Evolutionary conservation across 169 alveolate species (phyloP).

Genomic region (Cryptosporidium muris): DNA sequence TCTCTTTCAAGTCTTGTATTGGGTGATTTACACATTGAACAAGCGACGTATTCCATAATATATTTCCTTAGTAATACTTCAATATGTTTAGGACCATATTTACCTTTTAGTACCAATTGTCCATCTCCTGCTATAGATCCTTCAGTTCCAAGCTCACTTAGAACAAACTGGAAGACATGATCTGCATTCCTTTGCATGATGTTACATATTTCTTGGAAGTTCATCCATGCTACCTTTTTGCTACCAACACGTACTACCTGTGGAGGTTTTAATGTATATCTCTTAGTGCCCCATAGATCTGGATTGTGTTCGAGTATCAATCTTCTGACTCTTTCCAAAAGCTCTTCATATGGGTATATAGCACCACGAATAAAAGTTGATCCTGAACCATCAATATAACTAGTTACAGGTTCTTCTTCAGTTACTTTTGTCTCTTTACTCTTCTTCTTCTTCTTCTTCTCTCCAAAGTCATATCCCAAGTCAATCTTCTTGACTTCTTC

Average conservation of each 20-base stretch:
- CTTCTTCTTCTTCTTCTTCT: constrained; percentile 84
- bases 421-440: constrained; percentile 79
- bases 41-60: constrained; percentile 92
- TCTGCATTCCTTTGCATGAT: constrained; percentile 91
- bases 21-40: constrained; percentile 92
- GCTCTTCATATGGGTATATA: constrained; percentile 86
- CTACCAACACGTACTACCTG: constrained; percentile 95
- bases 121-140: constrained; percentile 92
- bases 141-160: constrained; percentile 92
- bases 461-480: constrained; percentile 82
- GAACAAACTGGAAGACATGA: constrained; percentile 92
- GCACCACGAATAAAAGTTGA: constrained; percentile 84
- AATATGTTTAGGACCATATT: constrained; percentile 91
- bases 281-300: constrained; percentile 86
- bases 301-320: constrained; percentile 87
- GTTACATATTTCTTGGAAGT: constrained; percentile 90
- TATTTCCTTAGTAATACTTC: constrained; percentile 90
- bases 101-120: constrained; percentile 92
- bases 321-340: constrained; percentile 86
- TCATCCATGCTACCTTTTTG: constrained; percentile 94
- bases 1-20: constrained; percentile 91
- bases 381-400: constrained; percentile 80
- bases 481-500: constrained; percentile 65
- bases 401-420: constrained; percentile 72
- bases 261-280: constrained; percentile 90